Conservation (phyloP, 73 alveolate species). For the Paramecium sexaurelia region DNA sequence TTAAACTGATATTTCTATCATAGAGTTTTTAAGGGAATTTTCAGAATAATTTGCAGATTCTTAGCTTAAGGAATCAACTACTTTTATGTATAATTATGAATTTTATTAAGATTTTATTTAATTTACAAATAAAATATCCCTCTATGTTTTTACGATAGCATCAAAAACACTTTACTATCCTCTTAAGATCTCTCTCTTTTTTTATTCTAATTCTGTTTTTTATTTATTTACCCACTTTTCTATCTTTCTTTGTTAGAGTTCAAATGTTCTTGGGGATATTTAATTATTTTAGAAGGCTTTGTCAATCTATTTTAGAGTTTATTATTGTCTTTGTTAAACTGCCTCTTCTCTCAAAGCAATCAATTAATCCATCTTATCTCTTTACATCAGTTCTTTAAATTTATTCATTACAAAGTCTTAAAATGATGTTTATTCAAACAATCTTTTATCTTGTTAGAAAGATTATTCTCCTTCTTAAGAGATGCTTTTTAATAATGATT, state of each 20-base stretch:
- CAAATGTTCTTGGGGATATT: conserved; percentile 74
- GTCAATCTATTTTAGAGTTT: conserved; percentile 65
- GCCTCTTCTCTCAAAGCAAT: conserved; percentile 77
- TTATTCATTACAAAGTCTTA: conserved; percentile 67
- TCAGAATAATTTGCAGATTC: conserved; percentile 7
- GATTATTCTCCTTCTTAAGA: conserved; percentile 15
- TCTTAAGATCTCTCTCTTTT: conserved; percentile 69
- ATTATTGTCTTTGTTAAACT: conserved; percentile 64
- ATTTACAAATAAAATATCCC: background rate
- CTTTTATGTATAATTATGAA: conserved; percentile 29
- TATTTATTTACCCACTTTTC: conserved; percentile 77
- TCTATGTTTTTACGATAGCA: conserved; percentile 72
- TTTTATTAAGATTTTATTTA: background rate
- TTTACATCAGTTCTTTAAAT: conserved; percentile 65
- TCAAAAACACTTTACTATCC: conserved; percentile 72
- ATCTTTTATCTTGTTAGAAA: background rate
- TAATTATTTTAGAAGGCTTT: conserved; percentile 64
- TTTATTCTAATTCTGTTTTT: conserved; percentile 68
- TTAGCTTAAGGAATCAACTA: conserved; percentile 3
- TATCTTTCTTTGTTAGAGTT: conserved; percentile 44
- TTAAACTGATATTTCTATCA: background rate
- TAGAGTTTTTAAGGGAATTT: background rate
- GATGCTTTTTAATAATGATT: background rate
- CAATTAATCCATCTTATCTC: conserved; percentile 68
- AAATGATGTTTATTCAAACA: conserved; percentile 71